Evolutionary conservation across 2,329 filamentous ascomycete genomes (phyloP), one percentile per base, ranked within the genome.

Genomic region (Polytolypa hystricis): DNA sequence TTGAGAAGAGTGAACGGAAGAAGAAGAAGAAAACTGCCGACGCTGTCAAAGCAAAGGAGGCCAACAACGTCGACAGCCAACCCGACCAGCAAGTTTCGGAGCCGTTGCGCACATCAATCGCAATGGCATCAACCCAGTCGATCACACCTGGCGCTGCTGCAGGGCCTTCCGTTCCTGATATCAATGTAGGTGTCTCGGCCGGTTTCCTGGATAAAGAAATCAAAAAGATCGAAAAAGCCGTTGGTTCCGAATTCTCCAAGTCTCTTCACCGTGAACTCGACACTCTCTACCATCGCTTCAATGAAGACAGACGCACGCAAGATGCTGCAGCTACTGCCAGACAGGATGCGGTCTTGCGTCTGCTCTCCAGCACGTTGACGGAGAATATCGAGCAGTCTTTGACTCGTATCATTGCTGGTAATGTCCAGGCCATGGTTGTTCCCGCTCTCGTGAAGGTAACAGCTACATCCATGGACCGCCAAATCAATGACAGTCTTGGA

Each of bases 371-470:
- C 43, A 82, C 79, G 2, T 59, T 84, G 30, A 75, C 74, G 8
- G 77, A 80, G 42, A 83, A 83, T 39, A 74, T 84, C 16, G 79
- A 84, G 57, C 79, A 81, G 50, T 83, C 84, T 15, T 70, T 95
- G 25, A 70, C 77, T 42, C 78, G 77, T 42, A 83, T 93, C 47
- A 79, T 94, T 34, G 74, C 76, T 31, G 71, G 77, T 32, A 81
- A 82, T 56, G 84, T 94, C 46, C 74, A 84, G 42, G 71, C 77
- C 38, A 71, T 77, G 10, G 75, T 95, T 30, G 67, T 94, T 35
- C 89, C 91, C 8, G 69, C 78, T 20, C 66, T 96, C 39, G 73
- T 77, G 27, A 71, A 78, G 35, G 69, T 79, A 28, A 77, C 83
- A 10, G 70, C 74, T 30, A 73, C 76, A 42, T 72, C 79, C 4